phyloP scores from a whole-genome alignment of 768 basidiomycete species.

The Flagelloscypha sp. region DNA sequence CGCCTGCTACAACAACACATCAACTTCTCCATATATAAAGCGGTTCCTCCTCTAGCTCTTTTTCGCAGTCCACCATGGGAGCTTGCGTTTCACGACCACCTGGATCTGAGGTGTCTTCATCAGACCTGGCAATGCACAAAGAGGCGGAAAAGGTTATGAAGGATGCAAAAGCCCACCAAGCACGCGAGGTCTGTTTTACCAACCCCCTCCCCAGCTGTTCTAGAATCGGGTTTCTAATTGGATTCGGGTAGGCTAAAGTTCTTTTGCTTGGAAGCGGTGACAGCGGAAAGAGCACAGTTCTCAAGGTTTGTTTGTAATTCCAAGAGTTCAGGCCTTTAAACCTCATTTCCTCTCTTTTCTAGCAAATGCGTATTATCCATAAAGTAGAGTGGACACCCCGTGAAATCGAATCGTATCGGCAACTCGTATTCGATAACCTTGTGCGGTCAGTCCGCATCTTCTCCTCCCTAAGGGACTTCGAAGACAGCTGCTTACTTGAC shows the following conservation, averaged over 20 bases:
- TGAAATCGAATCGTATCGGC: constrained; percentile 85
- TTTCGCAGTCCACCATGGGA: too few relatives aligned
- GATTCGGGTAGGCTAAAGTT: constrained; percentile 47
- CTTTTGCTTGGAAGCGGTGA: constrained; percentile 89
- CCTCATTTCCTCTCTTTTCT: constrained; percentile 2
- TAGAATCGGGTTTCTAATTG: too few relatives aligned
- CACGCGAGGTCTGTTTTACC: too few relatives aligned
- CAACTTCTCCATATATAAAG: too few relatives aligned
- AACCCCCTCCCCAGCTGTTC: too few relatives aligned
- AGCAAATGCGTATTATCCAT: constrained; percentile 98
- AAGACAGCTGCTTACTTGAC: too few relatives aligned
- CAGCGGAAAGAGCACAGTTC: constrained; percentile 86
- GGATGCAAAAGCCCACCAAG: too few relatives aligned
- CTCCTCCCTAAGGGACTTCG: too few relatives aligned
- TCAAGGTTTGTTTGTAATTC: constrained; percentile 55
- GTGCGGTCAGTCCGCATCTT: too few relatives aligned
- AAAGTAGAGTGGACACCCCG: constrained; percentile 69
- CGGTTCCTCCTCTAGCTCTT: too few relatives aligned
- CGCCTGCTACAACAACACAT: too few relatives aligned
- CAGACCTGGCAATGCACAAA: constrained; percentile 55
- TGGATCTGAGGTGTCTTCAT: constrained; percentile 53
- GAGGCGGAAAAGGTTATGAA: constrained; percentile 73
- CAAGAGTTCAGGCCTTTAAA: not conserved
- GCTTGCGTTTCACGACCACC: constrained; percentile 63
- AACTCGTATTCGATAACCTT: constrained; percentile 89